Conservation (phyloP, 768 basidiomycete genomes). For the Gautieria morchelliformis region DNA sequence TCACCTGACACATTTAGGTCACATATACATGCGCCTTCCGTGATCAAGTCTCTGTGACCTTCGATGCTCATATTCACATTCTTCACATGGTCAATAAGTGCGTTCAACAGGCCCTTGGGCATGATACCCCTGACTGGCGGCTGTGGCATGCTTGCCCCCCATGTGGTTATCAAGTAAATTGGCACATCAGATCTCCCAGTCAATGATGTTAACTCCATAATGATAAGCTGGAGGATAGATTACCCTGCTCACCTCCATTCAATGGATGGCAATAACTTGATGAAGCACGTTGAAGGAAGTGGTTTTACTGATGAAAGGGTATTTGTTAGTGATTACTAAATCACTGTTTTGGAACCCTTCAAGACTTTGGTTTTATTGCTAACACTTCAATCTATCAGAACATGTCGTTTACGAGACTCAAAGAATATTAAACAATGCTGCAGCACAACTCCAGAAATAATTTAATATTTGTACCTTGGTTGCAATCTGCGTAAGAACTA, state of each 20-base stretch:
- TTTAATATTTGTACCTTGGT: no score
- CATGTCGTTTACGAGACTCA: no score
- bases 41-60: conserved; percentile 5
- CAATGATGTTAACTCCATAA: neutral
- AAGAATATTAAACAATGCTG: no score
- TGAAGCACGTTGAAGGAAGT: conserved; percentile 19
- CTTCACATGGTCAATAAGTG: neutral
- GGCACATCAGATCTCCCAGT: neutral
- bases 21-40: neutral
- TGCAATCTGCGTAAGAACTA: no score
- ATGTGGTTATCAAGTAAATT: neutral
- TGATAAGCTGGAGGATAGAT: no score
- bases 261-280: conserved; percentile 1
- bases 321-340: conserved; percentile 18
- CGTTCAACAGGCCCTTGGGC: conserved; percentile 7
- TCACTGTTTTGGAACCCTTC: no score
- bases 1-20: neutral
- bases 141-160: conserved; percentile 1
- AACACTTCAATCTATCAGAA: no score
- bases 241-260: neutral
- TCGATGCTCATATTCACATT: conserved; percentile 9
- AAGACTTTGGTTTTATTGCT: no score
- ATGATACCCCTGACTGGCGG: conserved; percentile 3
- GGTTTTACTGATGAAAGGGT: conserved; percentile 4
- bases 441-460: no score